Conservation (phyloP, 2,329 filamentous ascomycete genomes). For the Apiospora arundinis region DNA sequence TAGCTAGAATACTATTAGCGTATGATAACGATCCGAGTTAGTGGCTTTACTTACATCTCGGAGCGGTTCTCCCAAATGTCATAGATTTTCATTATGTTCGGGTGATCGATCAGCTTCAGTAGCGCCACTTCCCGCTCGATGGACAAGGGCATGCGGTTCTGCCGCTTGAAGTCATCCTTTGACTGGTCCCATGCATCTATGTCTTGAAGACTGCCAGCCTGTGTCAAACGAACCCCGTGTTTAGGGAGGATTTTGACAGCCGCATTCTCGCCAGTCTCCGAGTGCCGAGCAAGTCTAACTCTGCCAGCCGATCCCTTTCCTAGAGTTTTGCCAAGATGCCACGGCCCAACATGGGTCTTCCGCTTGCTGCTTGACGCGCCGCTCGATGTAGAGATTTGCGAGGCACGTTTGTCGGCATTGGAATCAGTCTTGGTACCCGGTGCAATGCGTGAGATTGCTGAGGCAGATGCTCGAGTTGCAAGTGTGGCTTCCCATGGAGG, state of each 20-base stretch:
- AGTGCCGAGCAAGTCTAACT: slow-evolving; percentile 85
- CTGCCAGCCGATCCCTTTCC: slow-evolving; percentile 90
- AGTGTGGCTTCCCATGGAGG: background rate
- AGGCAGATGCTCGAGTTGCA: background rate
- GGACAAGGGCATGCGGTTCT: slow-evolving; percentile 80
- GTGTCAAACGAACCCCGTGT: slow-evolving; percentile 76
- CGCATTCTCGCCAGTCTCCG: slow-evolving; percentile 77
- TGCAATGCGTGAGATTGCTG: slow-evolving; percentile 21
- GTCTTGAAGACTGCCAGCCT: slow-evolving; percentile 84
- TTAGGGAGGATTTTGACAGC: slow-evolving; percentile 97
- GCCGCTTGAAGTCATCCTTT: slow-evolving; percentile 62
- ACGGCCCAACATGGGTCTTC: slow-evolving; percentile 87
- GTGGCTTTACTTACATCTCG: slow-evolving; percentile 74
- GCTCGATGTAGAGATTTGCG: slow-evolving; percentile 37
- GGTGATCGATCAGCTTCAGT: slow-evolving; percentile 94
- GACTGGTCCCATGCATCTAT: slow-evolving; percentile 76
- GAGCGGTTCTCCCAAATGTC: slow-evolving; percentile 98
- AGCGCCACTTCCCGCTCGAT: slow-evolving; percentile 96
- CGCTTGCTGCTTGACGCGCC: slow-evolving; percentile 46
- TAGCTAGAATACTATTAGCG: slow-evolving; percentile 66
- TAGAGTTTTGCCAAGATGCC: slow-evolving; percentile 88
- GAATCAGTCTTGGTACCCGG: slow-evolving; percentile 25
- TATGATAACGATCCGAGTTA: background rate
- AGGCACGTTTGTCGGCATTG: slow-evolving; percentile 33
- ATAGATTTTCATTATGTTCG: slow-evolving; percentile 90